Percentiles rank a stretch among this genome's conserved stretches.
phyloP scores from a whole-genome alignment of 176 grass and related monocot species.

The Carex pumila region DNA sequence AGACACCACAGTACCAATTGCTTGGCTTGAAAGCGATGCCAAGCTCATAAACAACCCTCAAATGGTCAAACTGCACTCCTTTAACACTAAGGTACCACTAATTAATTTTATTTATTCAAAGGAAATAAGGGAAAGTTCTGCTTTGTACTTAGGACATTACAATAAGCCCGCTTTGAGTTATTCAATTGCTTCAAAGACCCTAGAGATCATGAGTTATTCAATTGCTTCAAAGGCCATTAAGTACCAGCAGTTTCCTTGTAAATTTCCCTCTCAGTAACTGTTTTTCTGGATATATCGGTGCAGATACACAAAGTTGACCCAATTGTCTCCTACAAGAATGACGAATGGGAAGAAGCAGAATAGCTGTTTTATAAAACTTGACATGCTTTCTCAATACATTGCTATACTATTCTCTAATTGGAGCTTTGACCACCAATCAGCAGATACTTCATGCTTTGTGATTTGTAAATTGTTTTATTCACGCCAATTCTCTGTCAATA shows the following conservation, averaged over 20 bases:
- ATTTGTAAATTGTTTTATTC: slow-evolving; percentile 68
- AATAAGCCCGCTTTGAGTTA: too few species aligned
- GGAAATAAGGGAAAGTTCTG: not conserved
- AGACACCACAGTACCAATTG: slow-evolving; percentile 56
- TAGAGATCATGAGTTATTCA: not conserved
- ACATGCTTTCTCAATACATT: not conserved
- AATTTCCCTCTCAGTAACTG: not conserved
- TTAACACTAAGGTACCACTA: slow-evolving; percentile 81
- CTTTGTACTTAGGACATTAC: not conserved
- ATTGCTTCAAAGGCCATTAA: not conserved
- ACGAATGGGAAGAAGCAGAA: slow-evolving; percentile 45
- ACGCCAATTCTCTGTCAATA: slow-evolving; percentile 35
- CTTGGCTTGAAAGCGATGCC: slow-evolving; percentile 94
- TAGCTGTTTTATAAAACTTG: not conserved
- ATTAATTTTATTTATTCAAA: not conserved
- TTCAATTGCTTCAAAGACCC: too few species aligned
- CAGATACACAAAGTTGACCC: slow-evolving; percentile 99
- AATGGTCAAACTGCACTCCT: slow-evolving; percentile 96
- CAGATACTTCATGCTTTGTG: slow-evolving; percentile 3
- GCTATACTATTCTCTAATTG: slow-evolving; percentile 5
- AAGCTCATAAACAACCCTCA: slow-evolving; percentile 91
- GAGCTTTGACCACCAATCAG: not conserved
- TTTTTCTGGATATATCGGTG: slow-evolving; percentile 10
- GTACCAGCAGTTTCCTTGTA: not conserved
- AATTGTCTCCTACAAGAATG: slow-evolving; percentile 86